Conservation (phyloP, 225 moss, liverwort and hornwort genomes). For the Bryoerythrophyllum caledonicum region DNA sequence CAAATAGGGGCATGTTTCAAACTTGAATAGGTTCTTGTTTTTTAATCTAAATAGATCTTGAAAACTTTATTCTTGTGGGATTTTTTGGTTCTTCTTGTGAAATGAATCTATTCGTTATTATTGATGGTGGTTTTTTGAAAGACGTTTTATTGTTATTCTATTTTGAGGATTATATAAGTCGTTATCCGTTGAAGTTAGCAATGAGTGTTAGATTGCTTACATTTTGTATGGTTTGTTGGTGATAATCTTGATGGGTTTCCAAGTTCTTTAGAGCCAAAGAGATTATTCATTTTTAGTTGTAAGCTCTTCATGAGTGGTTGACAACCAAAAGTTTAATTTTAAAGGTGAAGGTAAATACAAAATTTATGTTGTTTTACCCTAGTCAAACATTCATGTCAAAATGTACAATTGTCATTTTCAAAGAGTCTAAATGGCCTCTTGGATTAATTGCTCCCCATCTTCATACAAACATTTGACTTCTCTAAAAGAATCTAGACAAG, state of each 20-base stretch:
- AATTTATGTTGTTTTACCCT: neutral
- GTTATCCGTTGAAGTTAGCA: no score
- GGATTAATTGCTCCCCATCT: neutral
- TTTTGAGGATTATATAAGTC: no score
- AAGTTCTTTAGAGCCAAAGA: neutral
- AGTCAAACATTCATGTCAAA: neutral
- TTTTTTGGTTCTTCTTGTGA: no score
- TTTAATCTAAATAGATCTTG: no score
- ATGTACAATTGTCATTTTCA: no score
- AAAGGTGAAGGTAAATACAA: neutral
- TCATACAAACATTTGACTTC: neutral
- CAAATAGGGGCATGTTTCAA: no score
- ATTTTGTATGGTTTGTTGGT: no score
- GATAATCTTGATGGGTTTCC: neutral
- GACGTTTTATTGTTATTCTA: no score
- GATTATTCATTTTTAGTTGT: neutral
- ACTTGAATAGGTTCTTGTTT: no score
- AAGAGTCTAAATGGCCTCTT: neutral
- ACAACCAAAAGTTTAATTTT: neutral
- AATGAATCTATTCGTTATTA: no score
- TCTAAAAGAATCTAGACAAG: neutral
- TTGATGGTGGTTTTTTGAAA: no score
- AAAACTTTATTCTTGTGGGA: no score
- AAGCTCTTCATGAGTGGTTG: neutral
- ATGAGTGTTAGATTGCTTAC: neutral